These are phyloP conservation scores for Paracoccidioides lutzii DNA, from an alignment of 2,329 filamentous ascomycete species.

Conservation along the genomic window DNA sequence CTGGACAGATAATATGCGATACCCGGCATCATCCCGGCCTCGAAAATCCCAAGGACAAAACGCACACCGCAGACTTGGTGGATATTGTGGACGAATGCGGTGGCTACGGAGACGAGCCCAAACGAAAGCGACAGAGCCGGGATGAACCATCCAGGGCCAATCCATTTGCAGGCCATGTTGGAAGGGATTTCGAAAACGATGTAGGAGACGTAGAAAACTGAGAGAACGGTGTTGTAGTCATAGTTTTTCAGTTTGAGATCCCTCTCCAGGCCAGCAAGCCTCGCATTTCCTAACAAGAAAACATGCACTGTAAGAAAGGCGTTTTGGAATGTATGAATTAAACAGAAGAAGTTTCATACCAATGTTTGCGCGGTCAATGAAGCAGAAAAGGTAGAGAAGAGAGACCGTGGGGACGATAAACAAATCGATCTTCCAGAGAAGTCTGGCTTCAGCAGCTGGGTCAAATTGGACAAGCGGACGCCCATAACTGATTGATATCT, in stretches of 20 bases:
- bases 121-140: constrained; percentile 50
- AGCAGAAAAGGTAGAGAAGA: constrained; percentile 58
- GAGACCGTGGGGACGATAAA: constrained; percentile 53
- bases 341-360: constrained; percentile 32
- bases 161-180: constrained; percentile 56
- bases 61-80: constrained; percentile 46
- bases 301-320: neutral
- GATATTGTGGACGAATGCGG: constrained; percentile 49
- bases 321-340: neutral
- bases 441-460: constrained; percentile 41
- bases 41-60: constrained; percentile 56
- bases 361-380: constrained; percentile 63
- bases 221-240: constrained; percentile 57
- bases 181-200: constrained; percentile 59
- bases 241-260: constrained; percentile 48
- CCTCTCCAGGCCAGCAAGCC: constrained; percentile 50
- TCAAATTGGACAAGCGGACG: constrained; percentile 43
- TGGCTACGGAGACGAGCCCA: constrained; percentile 50
- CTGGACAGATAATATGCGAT: constrained; percentile 61
- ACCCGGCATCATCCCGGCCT: constrained; percentile 61
- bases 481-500: constrained; percentile 31
- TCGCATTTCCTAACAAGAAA: constrained; percentile 46
- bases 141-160: constrained; percentile 61
- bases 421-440: constrained; percentile 53
- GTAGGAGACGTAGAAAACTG: constrained; percentile 60